Percentiles rank a stretch among this genome's conserved stretches.
These are phyloP conservation scores for Gaillardinia entomophila DNA, from an alignment of 805 yeast genomes.

Conservation along the genomic window DNA sequence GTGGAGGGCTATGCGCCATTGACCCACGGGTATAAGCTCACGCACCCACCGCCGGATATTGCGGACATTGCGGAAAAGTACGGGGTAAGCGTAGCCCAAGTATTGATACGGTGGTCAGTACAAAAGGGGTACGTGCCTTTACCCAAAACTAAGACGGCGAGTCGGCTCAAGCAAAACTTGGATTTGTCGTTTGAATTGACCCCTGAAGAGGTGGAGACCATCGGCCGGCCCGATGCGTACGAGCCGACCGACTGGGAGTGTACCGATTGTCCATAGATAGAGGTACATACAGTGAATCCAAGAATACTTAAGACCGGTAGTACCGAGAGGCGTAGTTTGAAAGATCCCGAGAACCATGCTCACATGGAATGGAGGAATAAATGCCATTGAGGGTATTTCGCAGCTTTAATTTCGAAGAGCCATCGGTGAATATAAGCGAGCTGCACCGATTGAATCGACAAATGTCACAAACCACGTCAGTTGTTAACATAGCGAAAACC, in stretches of 20 bases:
- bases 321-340: too few relatives aligned
- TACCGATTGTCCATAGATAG: constrained; percentile 46
- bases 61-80: constrained; percentile 26
- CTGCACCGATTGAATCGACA: too few relatives aligned
- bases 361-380: too few relatives aligned
- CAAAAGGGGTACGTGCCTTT: constrained; percentile 40
- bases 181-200: constrained; percentile 39
- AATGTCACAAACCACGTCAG: too few relatives aligned
- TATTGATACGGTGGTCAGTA: constrained; percentile 45
- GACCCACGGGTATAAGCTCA: constrained; percentile 30
- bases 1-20: constrained; percentile 36
- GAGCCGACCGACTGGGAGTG: constrained; percentile 80
- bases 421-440: too few relatives aligned
- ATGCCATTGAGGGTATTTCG: too few relatives aligned
- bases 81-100: constrained; percentile 37
- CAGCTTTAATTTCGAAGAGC: too few relatives aligned
- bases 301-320: too few relatives aligned
- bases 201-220: constrained; percentile 30
- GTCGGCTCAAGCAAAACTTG: constrained; percentile 18
- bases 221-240: constrained; percentile 51
- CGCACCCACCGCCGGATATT: constrained; percentile 13
- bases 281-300: too few relatives aligned
- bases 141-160: constrained; percentile 23
- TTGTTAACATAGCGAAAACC: too few relatives aligned
- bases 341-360: too few relatives aligned